Conservation (phyloP, 257 asterid species). For the Salvia splendens region DNA sequence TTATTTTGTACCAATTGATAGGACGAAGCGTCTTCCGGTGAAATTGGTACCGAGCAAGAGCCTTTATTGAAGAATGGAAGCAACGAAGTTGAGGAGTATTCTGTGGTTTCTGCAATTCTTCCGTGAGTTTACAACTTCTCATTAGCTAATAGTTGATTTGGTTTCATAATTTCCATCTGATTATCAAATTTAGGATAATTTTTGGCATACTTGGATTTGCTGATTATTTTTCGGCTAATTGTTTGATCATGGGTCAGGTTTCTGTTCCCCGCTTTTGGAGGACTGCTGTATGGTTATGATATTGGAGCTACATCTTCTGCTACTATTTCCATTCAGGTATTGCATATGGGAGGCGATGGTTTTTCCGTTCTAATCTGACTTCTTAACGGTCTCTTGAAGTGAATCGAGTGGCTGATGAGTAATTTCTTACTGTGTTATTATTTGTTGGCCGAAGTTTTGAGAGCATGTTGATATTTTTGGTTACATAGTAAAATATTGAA, state of each 20-base stretch:
- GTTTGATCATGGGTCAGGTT: slow-evolving; percentile 54
- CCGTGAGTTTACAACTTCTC: slow-evolving; percentile 57
- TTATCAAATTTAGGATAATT: neutral
- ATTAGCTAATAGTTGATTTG: neutral
- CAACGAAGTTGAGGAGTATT: slow-evolving; percentile 51
- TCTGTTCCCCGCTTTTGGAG: slow-evolving; percentile 95
- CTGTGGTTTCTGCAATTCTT: slow-evolving; percentile 62
- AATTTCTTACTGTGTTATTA: neutral
- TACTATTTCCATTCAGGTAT: slow-evolving; percentile 81
- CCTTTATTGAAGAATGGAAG: slow-evolving; percentile 51
- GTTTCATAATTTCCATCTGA: neutral
- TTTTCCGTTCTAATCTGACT: neutral
- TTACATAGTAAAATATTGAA: too few species aligned
- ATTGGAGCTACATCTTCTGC: slow-evolving; percentile 98
- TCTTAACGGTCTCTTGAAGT: neutral
- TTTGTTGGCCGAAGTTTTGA: slow-evolving; percentile 1
- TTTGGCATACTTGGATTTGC: neutral
- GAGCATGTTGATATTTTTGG: too few species aligned
- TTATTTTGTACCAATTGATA: slow-evolving; percentile 25
- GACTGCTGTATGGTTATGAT: slow-evolving; percentile 93
- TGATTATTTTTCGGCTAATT: neutral
- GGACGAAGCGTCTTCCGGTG: slow-evolving; percentile 46
- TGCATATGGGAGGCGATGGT: slow-evolving; percentile 3
- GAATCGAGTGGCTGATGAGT: neutral
- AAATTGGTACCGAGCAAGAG: slow-evolving; percentile 44